Conservation (phyloP, 164 flowering plant species). For the Magnolia changhungtana region DNA sequence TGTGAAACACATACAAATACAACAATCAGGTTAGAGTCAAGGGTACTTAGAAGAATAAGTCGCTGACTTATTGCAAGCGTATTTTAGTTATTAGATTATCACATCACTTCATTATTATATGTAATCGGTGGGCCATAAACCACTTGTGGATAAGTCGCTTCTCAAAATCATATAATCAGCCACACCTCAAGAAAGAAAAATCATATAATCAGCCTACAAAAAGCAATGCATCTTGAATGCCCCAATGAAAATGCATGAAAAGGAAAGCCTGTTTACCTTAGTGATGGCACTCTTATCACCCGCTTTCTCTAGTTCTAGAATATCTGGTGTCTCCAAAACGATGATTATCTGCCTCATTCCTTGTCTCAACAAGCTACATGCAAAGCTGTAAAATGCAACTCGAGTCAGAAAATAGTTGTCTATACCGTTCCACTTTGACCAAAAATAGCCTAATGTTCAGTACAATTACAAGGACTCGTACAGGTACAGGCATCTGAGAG, state of each 20-base stretch:
- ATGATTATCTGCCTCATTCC: slow-evolving; percentile 88
- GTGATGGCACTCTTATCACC: slow-evolving; percentile 55
- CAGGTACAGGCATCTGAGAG: background rate
- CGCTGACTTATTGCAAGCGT: no score
- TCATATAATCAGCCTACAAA: no score
- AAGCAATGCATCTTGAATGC: no score
- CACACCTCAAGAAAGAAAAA: no score
- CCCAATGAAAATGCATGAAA: background rate
- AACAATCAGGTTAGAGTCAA: no score
- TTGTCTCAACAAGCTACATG: slow-evolving; percentile 93
- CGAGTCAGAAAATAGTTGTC: slow-evolving; percentile 19
- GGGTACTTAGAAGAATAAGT: no score
- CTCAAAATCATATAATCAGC: no score
- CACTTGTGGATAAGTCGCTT: no score
- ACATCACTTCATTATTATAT: no score
- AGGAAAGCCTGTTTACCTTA: slow-evolving; percentile 40
- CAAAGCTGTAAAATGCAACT: slow-evolving; percentile 49
- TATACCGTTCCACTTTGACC: background rate
- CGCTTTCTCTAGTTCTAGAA: slow-evolving; percentile 57
- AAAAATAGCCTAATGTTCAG: background rate
- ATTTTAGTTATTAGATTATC: no score
- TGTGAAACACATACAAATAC: no score
- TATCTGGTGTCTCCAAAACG: slow-evolving; percentile 60
- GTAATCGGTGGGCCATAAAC: no score
- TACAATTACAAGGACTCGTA: background rate